Evolutionary conservation across 208 protist genomes (phyloP), one percentile per base, ranked within the genome.

Genomic region (Trypanosoma mega): DNA sequence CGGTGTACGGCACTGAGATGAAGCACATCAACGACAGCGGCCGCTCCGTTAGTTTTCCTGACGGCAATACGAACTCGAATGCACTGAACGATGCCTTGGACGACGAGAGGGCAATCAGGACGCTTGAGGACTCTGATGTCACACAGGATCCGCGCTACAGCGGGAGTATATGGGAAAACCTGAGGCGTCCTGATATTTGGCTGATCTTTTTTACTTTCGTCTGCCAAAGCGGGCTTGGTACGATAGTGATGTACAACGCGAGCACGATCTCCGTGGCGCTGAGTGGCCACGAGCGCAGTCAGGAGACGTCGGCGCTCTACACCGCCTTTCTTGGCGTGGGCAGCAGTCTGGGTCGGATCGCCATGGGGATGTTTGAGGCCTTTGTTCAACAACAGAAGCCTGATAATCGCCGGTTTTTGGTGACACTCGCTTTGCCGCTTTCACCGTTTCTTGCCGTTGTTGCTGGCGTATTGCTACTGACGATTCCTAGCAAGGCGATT

Each of bases 241-340:
- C 63, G 8, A 81, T 88, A 27, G 68, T 88, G 12, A 72, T 68
- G 55, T 88, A 83, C 74, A 88, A 88, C 49, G 60, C 71, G 53
- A 73, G 66, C 55, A 88, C 81, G 52, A 84, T 88, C 45, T 88
- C 76, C 58, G 63, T 88, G 26, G 77, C 81, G 31, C 50, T 63
- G 56, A 78, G 64, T n/a, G 81, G 77, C n/a, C 29, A 80, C 26
- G 11, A 55, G 7, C 78, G 81, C 48, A 69, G 63, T 18, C 49
- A 49, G 6, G 60, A 44, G 20, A 51, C 79, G 21, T 74, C 77
- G 41, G 78, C 81, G 12, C 72, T 85, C 6, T 88, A 88, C 68
- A 85, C 81, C 26, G 71, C 78, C 30, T 82, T 88, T 48, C 65
- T 88, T 12, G 81, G 81, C 20, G 68, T 88, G 8, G 77, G 78